Base-by-base conservation (phyloP, 805 yeast genomes). In the Schwanniomyces polymorphus region DNA sequence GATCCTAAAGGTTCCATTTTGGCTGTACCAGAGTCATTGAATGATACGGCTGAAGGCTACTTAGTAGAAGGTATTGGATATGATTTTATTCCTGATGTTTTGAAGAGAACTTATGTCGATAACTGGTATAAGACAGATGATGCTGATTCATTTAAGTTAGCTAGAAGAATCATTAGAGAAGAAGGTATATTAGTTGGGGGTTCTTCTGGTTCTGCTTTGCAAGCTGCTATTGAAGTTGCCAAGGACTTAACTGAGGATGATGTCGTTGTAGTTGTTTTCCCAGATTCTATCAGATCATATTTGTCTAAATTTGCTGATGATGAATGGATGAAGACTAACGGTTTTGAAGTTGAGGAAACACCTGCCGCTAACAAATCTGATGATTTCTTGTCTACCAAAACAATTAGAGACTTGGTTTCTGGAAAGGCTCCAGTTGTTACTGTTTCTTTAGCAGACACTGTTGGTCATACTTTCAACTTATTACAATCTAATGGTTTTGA, bases 31-130 rank as follows among this genome's bases (percentile, higher is more conserved):
- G 92, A 83, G 63, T 61, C 82, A 6, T 75, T 89, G 61, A 88
- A 88, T 67, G 62, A 75, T 27, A 66, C 83, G 26, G 64, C 75
- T 27, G 86, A 78, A 41, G 64, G 76, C 8, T 88, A 88, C 69
- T 79, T 87, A 61, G 96, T 89, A 42, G 96, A 88, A 71, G 96
- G 96, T 67, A 88, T 88, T 55, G 96, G 96, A 55, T 88, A 88
- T 66, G 96, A 88, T 70, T 88, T 88, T 63, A 74, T 88, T 51
- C 96, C 96, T 43, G 87, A 87, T 44, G 96, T 86, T 17, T 77
- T 88, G 64, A 74, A 84, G 60, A 79, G 94, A 68, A 57, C 65
- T 12, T 65, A 69, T 43, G 85, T 88, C 23, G 94, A 88, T 65
- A 70, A 75, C 52, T 88, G 96, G 96, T 79, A 85, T 75, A 88